These are phyloP conservation scores for Penicillium bialowiezense DNA, from an alignment of 495 filamentous ascomycete species.

Conservation along the genomic window DNA sequence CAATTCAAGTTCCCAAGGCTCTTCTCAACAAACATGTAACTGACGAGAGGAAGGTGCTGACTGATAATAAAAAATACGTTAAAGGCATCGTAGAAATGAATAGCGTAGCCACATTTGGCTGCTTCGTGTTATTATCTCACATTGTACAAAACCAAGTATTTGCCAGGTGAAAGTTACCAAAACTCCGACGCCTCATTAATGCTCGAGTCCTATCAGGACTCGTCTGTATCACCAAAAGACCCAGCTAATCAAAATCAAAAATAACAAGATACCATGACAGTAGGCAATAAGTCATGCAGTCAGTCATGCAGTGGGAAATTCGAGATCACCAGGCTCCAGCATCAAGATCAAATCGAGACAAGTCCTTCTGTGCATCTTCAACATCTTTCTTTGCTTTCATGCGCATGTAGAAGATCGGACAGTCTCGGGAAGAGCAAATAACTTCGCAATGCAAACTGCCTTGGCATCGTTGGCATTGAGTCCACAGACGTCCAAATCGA, in stretches of 20 bases:
- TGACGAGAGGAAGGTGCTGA: too few relatives aligned
- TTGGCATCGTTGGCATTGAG: conserved; percentile 97
- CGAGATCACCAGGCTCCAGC: conserved; percentile 52
- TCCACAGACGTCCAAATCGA: conserved; percentile 90
- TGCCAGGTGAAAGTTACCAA: background rate
- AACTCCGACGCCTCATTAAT: conserved; percentile 4
- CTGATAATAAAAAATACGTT: too few relatives aligned
- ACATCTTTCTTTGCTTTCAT: conserved; percentile 99
- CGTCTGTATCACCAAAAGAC: background rate
- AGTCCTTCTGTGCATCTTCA: conserved; percentile 88
- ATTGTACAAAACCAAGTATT: conserved; percentile 2
- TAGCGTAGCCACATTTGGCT: too few relatives aligned
- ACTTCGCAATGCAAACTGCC: conserved; percentile 97
- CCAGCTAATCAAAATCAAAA: background rate
- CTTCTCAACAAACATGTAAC: too few relatives aligned
- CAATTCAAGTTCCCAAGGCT: too few relatives aligned
- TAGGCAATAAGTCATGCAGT: background rate
- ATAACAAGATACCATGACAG: too few relatives aligned
- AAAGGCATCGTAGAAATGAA: too few relatives aligned
- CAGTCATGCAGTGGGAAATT: conserved; percentile 11
- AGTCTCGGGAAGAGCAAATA: conserved; percentile 93
- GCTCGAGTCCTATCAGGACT: background rate
- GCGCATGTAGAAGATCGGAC: conserved; percentile 99
- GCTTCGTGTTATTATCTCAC: conserved; percentile 1
- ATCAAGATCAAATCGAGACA: conserved; percentile 88